Percentiles rank a stretch among this genome's conserved stretches.
These are phyloP conservation scores for Batkoa obscura DNA, from an alignment of 371 early-diverging fungal genomes.

Conservation along the genomic window DNA sequence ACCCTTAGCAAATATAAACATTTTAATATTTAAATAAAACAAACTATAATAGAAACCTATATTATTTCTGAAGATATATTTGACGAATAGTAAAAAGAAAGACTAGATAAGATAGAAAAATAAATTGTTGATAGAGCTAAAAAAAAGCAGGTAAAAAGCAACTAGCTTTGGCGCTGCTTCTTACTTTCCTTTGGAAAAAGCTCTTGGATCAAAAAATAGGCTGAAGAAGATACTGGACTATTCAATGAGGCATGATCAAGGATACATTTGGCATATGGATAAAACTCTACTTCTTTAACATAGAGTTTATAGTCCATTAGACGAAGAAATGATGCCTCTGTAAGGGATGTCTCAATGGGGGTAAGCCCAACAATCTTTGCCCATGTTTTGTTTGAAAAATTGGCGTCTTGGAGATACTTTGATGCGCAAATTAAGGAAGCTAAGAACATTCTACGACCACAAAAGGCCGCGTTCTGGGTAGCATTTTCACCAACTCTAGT, in stretches of 20 bases:
- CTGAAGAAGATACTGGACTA: too few relatives aligned
- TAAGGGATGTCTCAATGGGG: conserved; percentile 43
- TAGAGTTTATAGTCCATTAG: conserved; percentile 53
- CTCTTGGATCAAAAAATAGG: too few relatives aligned
- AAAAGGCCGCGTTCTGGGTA: conserved; percentile 22
- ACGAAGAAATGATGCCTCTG: conserved; percentile 45
- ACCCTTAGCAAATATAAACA: too few relatives aligned
- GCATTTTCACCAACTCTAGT: neutral
- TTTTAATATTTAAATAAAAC: too few relatives aligned
- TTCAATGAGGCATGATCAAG: neutral
- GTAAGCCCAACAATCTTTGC: conserved; percentile 53
- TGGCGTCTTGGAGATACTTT: conserved; percentile 59
- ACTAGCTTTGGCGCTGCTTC: too few relatives aligned
- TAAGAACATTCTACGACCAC: conserved; percentile 65
- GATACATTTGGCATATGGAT: neutral
- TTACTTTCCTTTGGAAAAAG: too few relatives aligned
- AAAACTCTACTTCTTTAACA: conserved; percentile 26
- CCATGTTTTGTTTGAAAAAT: conserved; percentile 68
- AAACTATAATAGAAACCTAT: too few relatives aligned
- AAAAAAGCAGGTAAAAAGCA: too few relatives aligned
- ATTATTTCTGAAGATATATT: too few relatives aligned
- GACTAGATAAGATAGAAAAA: too few relatives aligned
- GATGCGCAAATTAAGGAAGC: conserved; percentile 58
- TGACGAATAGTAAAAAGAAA: too few relatives aligned
- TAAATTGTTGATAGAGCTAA: too few relatives aligned